phyloP scores from a whole-genome alignment of 2,329 filamentous ascomycete genomes.

The Sclerotinia minor region DNA sequence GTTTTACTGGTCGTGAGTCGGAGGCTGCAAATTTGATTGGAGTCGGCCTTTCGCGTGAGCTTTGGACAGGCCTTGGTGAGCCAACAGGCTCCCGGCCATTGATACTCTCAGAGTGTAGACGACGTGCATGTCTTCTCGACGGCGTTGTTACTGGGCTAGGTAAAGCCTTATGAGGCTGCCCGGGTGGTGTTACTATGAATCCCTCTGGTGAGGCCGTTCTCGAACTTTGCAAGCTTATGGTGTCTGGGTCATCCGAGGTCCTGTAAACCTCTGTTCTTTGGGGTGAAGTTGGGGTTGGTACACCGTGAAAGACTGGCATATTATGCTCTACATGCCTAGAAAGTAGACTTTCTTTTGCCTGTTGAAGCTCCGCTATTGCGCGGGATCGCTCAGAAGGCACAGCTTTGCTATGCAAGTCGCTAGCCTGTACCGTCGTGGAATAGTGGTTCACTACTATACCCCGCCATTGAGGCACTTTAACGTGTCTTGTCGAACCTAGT shows the following conservation, averaged over 20 bases:
- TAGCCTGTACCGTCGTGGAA: background rate
- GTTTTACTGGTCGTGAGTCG: background rate
- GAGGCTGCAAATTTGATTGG: background rate
- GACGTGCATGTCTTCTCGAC: background rate
- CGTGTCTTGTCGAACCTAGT: background rate
- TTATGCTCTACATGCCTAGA: background rate
- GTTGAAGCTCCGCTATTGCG: conserved; percentile 10
- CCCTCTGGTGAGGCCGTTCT: conserved; percentile 8
- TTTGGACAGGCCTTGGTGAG: background rate
- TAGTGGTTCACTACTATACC: background rate
- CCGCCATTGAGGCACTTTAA: background rate
- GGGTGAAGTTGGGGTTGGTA: background rate
- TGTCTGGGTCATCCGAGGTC: background rate
- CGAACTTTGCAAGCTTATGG: background rate
- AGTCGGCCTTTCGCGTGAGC: background rate
- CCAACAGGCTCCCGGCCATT: background rate
- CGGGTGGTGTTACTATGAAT: background rate
- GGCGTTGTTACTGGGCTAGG: conserved; percentile 4
- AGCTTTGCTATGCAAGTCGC: background rate
- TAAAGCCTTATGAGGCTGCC: background rate
- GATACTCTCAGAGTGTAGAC: background rate
- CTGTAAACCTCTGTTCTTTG: background rate
- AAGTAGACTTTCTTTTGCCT: background rate
- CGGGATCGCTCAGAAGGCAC: conserved; percentile 13
- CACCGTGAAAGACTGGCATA: no score